These are phyloP conservation scores for Dryadomyces sulphureus DNA, from an alignment of 2,329 filamentous ascomycete species.

Conservation along the genomic window DNA sequence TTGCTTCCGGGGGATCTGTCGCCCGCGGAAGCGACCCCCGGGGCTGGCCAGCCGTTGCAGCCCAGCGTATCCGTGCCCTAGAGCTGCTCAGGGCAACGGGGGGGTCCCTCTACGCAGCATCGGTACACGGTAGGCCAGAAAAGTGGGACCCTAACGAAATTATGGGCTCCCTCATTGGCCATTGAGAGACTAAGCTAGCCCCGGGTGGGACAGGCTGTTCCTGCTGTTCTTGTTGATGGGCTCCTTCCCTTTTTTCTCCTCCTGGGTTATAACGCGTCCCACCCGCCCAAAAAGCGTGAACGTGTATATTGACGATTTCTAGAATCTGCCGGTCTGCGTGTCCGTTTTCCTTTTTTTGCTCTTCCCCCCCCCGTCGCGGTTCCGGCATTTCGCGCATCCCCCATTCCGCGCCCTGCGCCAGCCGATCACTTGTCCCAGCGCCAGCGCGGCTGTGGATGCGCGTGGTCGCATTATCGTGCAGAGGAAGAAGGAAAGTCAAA, in stretches of 20 bases:
- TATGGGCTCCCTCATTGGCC: background rate
- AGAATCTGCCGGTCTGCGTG: background rate
- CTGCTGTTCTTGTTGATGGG: slow-evolving; percentile 4
- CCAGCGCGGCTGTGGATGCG: slow-evolving; percentile 1
- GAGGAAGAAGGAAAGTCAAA: background rate
- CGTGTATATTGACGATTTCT: background rate
- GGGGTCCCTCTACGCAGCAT: no score
- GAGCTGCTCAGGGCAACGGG: no score
- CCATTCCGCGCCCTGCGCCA: background rate
- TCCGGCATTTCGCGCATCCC: background rate
- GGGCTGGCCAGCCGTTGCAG: no score
- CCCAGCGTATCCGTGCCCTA: no score
- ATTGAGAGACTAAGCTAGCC: background rate
- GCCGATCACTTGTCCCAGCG: background rate
- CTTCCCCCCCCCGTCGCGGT: background rate
- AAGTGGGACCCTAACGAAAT: slow-evolving; percentile 1
- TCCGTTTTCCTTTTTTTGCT: background rate
- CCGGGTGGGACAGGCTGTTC: slow-evolving; percentile 4
- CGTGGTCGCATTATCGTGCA: background rate
- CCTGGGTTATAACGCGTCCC: slow-evolving; percentile 4
- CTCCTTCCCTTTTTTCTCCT: slow-evolving; percentile 3
- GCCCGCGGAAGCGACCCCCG: no score
- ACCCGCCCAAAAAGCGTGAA: background rate
- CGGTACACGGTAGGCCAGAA: no score
- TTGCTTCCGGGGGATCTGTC: no score